Conservation (phyloP, 306 rosid species). For the peach (Prunus persica) region DNA sequence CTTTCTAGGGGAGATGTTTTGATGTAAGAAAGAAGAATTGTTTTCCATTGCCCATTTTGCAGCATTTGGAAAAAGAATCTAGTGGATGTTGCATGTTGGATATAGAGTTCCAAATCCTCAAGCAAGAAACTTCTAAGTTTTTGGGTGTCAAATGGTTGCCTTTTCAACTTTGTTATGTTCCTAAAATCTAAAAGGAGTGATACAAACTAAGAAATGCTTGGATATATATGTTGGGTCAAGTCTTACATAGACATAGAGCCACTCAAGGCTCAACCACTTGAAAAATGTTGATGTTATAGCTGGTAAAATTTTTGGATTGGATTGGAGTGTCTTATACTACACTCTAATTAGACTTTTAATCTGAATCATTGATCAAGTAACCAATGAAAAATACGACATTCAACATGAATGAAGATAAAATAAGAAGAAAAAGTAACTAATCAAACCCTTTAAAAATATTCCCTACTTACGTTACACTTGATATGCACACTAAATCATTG, state of each 20-base stretch:
- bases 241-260: neutral
- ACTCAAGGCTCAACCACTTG: neutral
- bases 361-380: no score
- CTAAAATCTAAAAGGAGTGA: neutral
- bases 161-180: neutral
- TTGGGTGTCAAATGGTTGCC: no score
- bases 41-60: neutral
- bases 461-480: no score
- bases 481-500: no score
- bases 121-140: neutral
- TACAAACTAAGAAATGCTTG: slow-evolving; percentile 7
- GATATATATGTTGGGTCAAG: neutral
- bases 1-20: neutral
- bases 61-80: neutral
- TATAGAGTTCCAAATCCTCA: neutral
- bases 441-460: no score
- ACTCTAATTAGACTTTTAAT: no score
- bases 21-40: neutral
- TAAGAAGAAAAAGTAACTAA: no score
- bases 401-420: no score
- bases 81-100: neutral
- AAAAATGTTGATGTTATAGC: neutral
- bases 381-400: no score
- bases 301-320: neutral
- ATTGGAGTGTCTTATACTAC: neutral